Conservation (phyloP, 1,284 basidiomycete genomes). For the Afroboletus lepidellus region DNA sequence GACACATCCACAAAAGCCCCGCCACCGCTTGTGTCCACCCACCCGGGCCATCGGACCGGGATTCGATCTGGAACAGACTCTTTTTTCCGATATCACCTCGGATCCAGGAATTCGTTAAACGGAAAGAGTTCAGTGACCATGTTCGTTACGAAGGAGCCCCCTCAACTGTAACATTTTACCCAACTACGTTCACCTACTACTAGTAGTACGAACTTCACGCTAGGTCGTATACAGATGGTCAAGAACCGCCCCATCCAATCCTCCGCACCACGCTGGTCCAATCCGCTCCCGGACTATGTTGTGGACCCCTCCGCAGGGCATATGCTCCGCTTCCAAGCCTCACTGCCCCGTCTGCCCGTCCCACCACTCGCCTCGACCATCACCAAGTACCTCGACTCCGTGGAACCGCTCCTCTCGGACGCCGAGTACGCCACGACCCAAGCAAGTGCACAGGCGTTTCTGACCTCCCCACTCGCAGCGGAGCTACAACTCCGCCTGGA, state of each 20-base stretch:
- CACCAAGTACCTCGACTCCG: conserved; percentile 82
- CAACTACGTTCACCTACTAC: no score
- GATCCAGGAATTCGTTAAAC: no score
- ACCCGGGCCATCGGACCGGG: no score
- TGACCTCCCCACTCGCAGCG: conserved; percentile 65
- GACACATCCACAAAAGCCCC: no score
- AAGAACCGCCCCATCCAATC: conserved; percentile 36
- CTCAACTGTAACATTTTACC: no score
- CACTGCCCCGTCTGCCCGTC: conserved; percentile 81
- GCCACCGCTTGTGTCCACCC: no score
- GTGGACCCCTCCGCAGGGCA: conserved; percentile 53
- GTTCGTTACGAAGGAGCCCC: no score
- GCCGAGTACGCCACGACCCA: conserved; percentile 62
- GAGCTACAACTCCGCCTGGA: conserved; percentile 83
- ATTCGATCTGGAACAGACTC: no score
- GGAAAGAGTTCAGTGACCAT: no score
- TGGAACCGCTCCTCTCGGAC: conserved; percentile 71
- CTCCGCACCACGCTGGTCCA: conserved; percentile 32
- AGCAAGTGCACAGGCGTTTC: conserved; percentile 66
- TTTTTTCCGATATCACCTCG: no score
- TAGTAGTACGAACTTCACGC: no score
- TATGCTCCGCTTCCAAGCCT: conserved; percentile 80
- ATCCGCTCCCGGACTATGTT: conserved; percentile 39
- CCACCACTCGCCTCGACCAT: conserved; percentile 81
- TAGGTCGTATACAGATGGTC: conserved; percentile 32